Evolutionary conservation across 148 eudicot genomes (phyloP).

Genomic region (Cornus kousa): DNA sequence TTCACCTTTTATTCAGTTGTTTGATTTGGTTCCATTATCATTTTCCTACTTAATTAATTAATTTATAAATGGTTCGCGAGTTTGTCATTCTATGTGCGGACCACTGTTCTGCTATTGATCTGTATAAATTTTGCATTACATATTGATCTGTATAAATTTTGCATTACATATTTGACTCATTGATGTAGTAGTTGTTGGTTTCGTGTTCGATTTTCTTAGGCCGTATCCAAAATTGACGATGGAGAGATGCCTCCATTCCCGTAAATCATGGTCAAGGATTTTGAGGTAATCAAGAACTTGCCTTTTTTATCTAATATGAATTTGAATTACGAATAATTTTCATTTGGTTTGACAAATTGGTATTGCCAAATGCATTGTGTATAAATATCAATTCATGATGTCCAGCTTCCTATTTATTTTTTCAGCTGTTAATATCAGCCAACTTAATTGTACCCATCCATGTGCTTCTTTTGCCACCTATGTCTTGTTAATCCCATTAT

Average conservation of each 20-base stretch:
- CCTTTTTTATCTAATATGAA: background rate
- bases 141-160: background rate
- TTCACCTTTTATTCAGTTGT: too few relatives aligned
- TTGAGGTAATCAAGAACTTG: background rate
- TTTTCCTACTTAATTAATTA: background rate
- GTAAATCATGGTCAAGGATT: background rate
- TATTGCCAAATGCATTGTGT: background rate
- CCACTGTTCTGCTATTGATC: background rate
- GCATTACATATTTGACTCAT: background rate
- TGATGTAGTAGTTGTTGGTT: background rate
- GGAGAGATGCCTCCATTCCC: background rate
- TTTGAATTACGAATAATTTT: background rate
- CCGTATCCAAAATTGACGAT: background rate
- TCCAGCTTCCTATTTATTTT: background rate
- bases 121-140: background rate
- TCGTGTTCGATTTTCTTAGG: background rate
- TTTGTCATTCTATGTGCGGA: conserved; percentile 2
- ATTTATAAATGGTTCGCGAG: background rate
- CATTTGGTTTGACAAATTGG: conserved; percentile 5
- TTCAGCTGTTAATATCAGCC: background rate
- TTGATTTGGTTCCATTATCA: too few relatives aligned
- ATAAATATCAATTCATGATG: background rate
- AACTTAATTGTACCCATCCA: background rate
- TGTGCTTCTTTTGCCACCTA: conserved; percentile 8
- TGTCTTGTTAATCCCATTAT: background rate